phyloP scores from a whole-genome alignment of 805 yeast genomes.

The Kodamaea leandrae region DNA sequence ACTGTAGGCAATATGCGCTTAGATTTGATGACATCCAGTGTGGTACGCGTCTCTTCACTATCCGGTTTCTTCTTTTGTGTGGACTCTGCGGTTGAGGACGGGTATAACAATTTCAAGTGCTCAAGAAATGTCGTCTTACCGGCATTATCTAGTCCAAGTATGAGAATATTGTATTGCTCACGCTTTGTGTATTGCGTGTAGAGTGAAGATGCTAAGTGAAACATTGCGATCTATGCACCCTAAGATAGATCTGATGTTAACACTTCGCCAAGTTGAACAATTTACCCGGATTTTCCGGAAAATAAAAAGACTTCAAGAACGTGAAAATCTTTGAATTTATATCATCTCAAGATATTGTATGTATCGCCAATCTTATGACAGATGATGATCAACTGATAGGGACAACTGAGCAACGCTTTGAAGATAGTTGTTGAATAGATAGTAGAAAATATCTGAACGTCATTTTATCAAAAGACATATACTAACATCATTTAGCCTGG shows the following conservation, averaged over 20 bases:
- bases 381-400: constrained; percentile 19
- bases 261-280: neutral
- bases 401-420: constrained; percentile 19
- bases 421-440: constrained; percentile 18
- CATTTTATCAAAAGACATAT: neutral
- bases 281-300: constrained; percentile 10
- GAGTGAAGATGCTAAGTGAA: constrained; percentile 43
- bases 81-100: constrained; percentile 22
- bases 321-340: neutral
- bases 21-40: constrained; percentile 31
- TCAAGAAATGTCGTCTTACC: constrained; percentile 71
- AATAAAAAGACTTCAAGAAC: constrained; percentile 4
- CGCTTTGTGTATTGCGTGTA: constrained; percentile 45
- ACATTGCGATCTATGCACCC: constrained; percentile 24
- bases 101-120: constrained; percentile 38
- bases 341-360: constrained; percentile 1
- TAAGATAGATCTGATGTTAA: neutral
- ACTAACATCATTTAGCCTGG: neutral
- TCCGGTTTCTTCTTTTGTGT: constrained; percentile 15
- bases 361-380: constrained; percentile 2
- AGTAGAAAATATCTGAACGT: constrained; percentile 16
- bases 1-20: constrained; percentile 85
- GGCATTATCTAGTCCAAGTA: constrained; percentile 91
- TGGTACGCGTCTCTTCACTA: constrained; percentile 12
- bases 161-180: constrained; percentile 52